A percentile compares a stretch with the other conserved stretches of the same genome.
Evolutionary conservation across 345 rosid genomes (phyloP).

Genomic region (Syzygium grande): DNA sequence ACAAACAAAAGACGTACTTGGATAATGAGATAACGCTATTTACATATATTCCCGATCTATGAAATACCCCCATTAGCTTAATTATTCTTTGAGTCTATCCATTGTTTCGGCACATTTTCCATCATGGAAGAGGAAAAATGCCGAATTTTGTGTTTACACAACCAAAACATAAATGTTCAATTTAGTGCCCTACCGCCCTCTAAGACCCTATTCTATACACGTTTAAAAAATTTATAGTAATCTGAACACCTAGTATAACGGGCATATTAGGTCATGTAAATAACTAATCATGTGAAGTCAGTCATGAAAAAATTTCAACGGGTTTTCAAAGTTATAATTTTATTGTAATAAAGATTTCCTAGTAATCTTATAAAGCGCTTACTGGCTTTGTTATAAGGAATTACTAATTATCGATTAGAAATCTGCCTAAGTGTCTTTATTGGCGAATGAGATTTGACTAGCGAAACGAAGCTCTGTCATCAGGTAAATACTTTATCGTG

Average conservation of each 20-base stretch:
- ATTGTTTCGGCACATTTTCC: background rate
- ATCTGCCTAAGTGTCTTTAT: no score
- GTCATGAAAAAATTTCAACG: accelerated
- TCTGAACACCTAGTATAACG: accelerated
- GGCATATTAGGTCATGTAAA: background rate
- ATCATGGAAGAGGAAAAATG: background rate
- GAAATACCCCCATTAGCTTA: background rate
- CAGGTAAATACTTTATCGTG: no score
- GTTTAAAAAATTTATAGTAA: background rate
- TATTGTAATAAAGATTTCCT: background rate
- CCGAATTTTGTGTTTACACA: background rate
- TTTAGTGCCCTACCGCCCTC: accelerated
- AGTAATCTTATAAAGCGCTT: no score
- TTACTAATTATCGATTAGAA: no score
- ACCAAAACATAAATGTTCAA: background rate
- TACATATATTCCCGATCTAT: background rate
- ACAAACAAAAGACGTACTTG: no score
- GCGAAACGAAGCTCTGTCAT: no score
- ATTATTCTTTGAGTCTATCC: background rate
- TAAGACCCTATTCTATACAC: background rate
- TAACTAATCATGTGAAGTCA: background rate
- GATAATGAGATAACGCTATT: no score
- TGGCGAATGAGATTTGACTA: no score
- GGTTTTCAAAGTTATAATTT: background rate
- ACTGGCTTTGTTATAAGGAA: no score